Evolutionary conservation across 257 asterid genomes (phyloP).

Genomic region (Plantago major): DNA sequence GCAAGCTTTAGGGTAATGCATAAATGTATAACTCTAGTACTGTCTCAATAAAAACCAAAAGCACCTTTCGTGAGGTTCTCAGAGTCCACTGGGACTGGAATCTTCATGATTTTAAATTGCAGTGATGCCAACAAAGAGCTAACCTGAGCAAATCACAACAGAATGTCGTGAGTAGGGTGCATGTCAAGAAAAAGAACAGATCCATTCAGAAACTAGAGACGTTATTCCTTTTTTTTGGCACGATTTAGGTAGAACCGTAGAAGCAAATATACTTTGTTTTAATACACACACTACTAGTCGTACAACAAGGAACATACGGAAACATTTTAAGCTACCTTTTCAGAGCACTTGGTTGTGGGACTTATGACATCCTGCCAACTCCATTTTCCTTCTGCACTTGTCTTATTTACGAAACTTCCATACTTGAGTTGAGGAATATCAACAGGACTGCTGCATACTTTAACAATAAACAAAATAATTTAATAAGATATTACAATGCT

Average conservation of each 20-base stretch:
- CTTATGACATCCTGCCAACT: constrained; percentile 63
- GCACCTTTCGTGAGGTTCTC: constrained; percentile 63
- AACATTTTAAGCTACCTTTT: constrained; percentile 34
- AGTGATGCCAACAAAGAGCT: constrained; percentile 51
- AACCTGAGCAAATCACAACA: constrained; percentile 41
- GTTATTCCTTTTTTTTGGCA: no score
- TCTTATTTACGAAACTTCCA: constrained; percentile 39
- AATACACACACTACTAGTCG: no score
- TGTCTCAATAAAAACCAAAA: neutral
- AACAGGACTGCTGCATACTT: constrained; percentile 78
- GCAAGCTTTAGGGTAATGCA: neutral
- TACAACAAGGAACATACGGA: no score
- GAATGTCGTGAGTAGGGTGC: neutral
- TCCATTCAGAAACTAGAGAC: neutral
- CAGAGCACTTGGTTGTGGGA: constrained; percentile 62
- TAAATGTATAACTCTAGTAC: neutral
- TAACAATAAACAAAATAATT: constrained; percentile 17
- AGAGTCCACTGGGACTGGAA: constrained; percentile 53
- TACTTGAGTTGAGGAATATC: constrained; percentile 75
- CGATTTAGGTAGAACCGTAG: no score
- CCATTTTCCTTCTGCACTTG: constrained; percentile 47
- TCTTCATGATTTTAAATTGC: constrained; percentile 47
- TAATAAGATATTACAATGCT: constrained; percentile 15
- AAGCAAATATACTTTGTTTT: no score
- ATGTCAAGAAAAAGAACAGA: neutral